Base-by-base conservation (phyloP, 192 early-diverging fungal species). In the Rhizophagus sp. region DNA sequence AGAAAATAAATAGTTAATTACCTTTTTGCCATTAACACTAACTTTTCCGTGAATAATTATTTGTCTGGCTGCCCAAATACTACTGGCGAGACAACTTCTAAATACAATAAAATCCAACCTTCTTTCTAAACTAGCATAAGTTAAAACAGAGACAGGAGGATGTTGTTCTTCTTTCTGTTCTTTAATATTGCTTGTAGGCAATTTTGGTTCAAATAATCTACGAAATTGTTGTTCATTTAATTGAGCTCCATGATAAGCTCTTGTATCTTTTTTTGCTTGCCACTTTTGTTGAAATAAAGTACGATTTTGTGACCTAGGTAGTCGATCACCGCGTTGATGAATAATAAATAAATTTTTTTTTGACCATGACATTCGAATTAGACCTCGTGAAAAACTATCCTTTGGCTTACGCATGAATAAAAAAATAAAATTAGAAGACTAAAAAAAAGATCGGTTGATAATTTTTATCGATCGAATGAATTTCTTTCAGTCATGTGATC, bases 321-420 rank as follows among this genome's bases (percentile, higher is more conserved):
- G 79, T 30, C 86, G 82, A 67, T 85, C 87, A 62, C 83, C 82
- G 63, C 92, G 90, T 24, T 85, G 83, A 27, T 90, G 87, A 68
- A 97, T 89, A 83, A 94, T 94, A 89, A 90, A 97, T 71, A 97
- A 88, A 86, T 97, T 98, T 87, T 92, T 90, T 81, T 92, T 92
- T 89, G 96, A 91, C 98, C 98, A 99, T 57, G 95, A 95, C 96
- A 98, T 95, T 76, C 96, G 93, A 70, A 96, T 88, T 67, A 97
- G 33, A n/a, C 36, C 64, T 36, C 65, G 27, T 2, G 39, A 17
- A 52, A 78, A 50, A 62, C 39, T 78, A 30, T 78, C 76, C n/a
- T 49, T 68, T 30, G 76, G 76, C 24, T 78, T 78, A 22, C 76
- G 76, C 76, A 78, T 78, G 8, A 11, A n/a, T n/a, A 36, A 19